Evolutionary conservation across 2,329 filamentous ascomycete species (phyloP).

Genomic region (Pyrenophora tritici-repentis): DNA sequence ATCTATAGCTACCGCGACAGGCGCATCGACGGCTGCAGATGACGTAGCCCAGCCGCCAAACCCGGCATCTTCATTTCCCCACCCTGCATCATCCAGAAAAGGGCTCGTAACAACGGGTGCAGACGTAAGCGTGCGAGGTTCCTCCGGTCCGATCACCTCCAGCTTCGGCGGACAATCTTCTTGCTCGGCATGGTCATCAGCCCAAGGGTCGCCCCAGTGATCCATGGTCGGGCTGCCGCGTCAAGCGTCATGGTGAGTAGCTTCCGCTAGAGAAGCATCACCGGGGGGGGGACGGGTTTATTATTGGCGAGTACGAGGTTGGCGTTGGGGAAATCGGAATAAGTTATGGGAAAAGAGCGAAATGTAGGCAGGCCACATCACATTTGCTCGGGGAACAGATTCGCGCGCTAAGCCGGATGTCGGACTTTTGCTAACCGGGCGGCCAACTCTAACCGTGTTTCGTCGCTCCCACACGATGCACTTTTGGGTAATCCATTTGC

Average conservation of each 20-base stretch:
- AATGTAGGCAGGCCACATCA: too few relatives aligned
- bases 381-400: too few relatives aligned
- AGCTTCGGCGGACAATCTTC: constrained; percentile 29
- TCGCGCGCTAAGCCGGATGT: too few relatives aligned
- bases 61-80: constrained; percentile 41
- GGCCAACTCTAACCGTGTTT: constrained; percentile 8
- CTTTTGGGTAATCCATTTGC: too few relatives aligned
- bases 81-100: constrained; percentile 45
- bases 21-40: constrained; percentile 8
- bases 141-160: constrained; percentile 28
- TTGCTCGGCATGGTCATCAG: constrained; percentile 38
- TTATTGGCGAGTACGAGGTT: background rate
- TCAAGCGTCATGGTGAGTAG: constrained; percentile 45
- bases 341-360: too few relatives aligned
- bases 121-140: constrained; percentile 17
- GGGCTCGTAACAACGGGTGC: constrained; percentile 32
- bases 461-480: too few relatives aligned
- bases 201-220: constrained; percentile 51
- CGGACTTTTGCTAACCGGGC: background rate
- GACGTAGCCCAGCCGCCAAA: constrained; percentile 37
- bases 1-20: constrained; percentile 3
- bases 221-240: constrained; percentile 43
- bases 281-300: constrained; percentile 7
- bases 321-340: background rate
- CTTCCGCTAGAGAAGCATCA: constrained; percentile 39